Evolutionary conservation across 164 flowering plant genomes (phyloP).

Genomic region (Akebia trifoliata): DNA sequence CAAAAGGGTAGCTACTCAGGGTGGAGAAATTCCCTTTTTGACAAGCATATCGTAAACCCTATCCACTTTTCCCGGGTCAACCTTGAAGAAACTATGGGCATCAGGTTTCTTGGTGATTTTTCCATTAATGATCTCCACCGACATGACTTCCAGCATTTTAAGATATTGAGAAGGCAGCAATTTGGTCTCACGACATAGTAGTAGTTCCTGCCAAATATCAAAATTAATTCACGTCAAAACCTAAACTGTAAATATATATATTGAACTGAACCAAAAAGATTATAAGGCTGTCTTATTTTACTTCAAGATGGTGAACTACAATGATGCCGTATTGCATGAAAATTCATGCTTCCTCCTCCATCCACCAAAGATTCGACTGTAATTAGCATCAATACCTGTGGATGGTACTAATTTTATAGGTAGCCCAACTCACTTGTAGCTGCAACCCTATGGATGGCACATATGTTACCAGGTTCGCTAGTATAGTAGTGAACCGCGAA

Average conservation of each 20-base stretch:
- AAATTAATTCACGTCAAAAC: not conserved
- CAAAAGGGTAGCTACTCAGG: slow-evolving; percentile 18
- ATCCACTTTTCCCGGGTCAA: slow-evolving; percentile 72
- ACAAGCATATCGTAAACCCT: slow-evolving; percentile 76
- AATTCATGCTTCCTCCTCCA: too few species aligned
- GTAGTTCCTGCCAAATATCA: slow-evolving; percentile 50
- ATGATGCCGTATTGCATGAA: too few species aligned
- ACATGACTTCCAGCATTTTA: slow-evolving; percentile 57
- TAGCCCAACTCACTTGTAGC: too few species aligned
- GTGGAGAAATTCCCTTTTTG: slow-evolving; percentile 53
- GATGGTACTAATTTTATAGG: too few species aligned
- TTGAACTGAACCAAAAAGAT: not conserved
- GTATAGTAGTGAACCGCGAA: too few species aligned
- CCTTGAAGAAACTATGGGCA: slow-evolving; percentile 64
- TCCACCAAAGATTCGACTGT: too few species aligned
- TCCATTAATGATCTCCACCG: slow-evolving; percentile 54
- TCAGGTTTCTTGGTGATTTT: slow-evolving; percentile 58
- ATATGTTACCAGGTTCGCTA: too few species aligned
- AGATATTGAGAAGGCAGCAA: slow-evolving; percentile 78
- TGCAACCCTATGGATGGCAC: too few species aligned
- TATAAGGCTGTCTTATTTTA: not conserved
- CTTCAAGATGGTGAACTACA: too few species aligned
- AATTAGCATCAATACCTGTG: too few species aligned
- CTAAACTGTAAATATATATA: not conserved
- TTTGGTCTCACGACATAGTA: slow-evolving; percentile 62